A percentile compares a stretch with the other conserved stretches of the same genome.
phyloP scores from a whole-genome alignment of 2,329 filamentous ascomycete species.

The Trichoderma arundinaceum region DNA sequence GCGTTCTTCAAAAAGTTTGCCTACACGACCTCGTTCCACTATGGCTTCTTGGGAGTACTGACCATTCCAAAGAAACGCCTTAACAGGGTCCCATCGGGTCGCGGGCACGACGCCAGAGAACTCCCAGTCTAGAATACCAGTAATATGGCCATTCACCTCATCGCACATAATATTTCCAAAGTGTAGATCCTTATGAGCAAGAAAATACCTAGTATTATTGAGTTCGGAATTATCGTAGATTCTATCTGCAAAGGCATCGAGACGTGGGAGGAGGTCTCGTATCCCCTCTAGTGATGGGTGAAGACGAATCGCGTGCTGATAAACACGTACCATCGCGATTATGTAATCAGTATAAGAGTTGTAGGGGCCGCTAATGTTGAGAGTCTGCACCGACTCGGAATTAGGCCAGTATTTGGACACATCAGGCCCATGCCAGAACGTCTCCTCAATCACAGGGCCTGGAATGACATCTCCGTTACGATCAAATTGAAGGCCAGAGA shows the following conservation, averaged over 20 bases:
- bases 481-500: slow-evolving; percentile 1
- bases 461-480: slow-evolving; percentile 32
- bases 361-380: slow-evolving; percentile 42
- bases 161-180: no score
- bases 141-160: no score
- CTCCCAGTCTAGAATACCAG: no score
- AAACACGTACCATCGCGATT: slow-evolving; percentile 37
- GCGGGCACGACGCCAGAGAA: slow-evolving; percentile 9
- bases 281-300: slow-evolving; percentile 40
- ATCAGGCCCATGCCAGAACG: slow-evolving; percentile 45
- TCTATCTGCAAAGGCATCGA: no score
- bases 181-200: no score
- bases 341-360: slow-evolving; percentile 40
- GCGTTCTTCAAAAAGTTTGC: no score
- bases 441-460: slow-evolving; percentile 45
- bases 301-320: slow-evolving; percentile 39
- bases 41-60: neutral
- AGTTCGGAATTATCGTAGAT: no score
- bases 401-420: slow-evolving; percentile 39
- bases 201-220: no score
- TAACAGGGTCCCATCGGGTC: slow-evolving; percentile 44
- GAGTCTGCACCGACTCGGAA: slow-evolving; percentile 34
- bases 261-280: slow-evolving; percentile 39
- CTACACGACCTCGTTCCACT: neutral
- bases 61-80: slow-evolving; percentile 46